Evolutionary conservation across 2,329 filamentous ascomycete species (phyloP), one percentile per base, ranked within the genome.

Genomic region (Claviceps fusiformis): DNA sequence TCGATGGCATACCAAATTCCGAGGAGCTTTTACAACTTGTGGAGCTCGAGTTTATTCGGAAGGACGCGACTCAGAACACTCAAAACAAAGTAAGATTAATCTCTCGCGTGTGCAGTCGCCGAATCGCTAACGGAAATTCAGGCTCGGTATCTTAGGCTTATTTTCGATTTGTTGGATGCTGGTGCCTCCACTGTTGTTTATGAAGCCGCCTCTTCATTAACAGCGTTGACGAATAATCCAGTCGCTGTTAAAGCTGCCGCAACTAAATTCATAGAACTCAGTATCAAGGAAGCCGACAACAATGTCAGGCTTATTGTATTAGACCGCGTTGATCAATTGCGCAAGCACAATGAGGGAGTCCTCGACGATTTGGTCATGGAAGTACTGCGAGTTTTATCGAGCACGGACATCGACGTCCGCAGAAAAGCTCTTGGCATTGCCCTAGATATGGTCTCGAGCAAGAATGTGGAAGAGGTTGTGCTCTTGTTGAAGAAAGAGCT

Each of bases 221-320:
- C 92, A 7, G 85, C 91, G 1, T 80, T 98, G 54, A 98, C 93
- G 24, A 95, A 82, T 71, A 98, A 98, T 72, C 92, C 93, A 0
- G 93, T 98, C 13, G 93, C 93, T 19, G 92, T 98, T 57, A 98
- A 97, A 74, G 93, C 93, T 31, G 93, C 93, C 10, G 93, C 93
- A 15, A 81, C 83, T 62, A 98, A 98, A 68, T 93, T 98, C 68
- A 95, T 97, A 60, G 93, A 98, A 70, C 78, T 98, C 9, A 90
- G 87, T 68, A 96, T 98, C 68, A 95, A 95, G 73, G 93, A 97
- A 72, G 86, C 93, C 0, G 93, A 98, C 70, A 98, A 98, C 76
- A 98, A 98, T 67, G 93, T 98, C 60, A 98, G 98, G 75, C 83
- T 98, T 49, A 98, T 98, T 62, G 93, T 98, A 24, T 78, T 98